A percentile compares a stretch with the other conserved stretches of the same genome.
Evolutionary conservation across 2,329 filamentous ascomycete species (phyloP).

Genomic region (Diaporthe australafricana): DNA sequence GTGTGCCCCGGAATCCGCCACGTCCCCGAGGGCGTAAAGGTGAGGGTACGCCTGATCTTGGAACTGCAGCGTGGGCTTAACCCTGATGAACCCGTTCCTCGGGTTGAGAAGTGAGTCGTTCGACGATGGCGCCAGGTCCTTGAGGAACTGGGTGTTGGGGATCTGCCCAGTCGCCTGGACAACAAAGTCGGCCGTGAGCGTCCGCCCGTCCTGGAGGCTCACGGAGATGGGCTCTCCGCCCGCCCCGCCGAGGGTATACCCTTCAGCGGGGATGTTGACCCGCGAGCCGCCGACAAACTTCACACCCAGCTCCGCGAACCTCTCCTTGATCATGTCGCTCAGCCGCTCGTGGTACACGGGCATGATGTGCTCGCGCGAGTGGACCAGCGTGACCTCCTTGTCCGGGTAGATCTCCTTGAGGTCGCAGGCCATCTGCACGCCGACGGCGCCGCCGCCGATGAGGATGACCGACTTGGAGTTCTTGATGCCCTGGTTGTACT

Average conservation of each 20-base stretch:
- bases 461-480: slow-evolving; percentile 46
- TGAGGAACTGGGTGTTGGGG: slow-evolving; percentile 56
- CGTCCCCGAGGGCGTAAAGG: slow-evolving; percentile 65
- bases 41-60: slow-evolving; percentile 47
- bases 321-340: slow-evolving; percentile 50
- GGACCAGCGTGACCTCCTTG: slow-evolving; percentile 59
- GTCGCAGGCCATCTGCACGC: slow-evolving; percentile 62
- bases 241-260: slow-evolving; percentile 40
- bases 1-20: slow-evolving; percentile 56
- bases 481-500: slow-evolving; percentile 49
- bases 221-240: slow-evolving; percentile 41
- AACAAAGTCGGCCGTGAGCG: slow-evolving; percentile 53
- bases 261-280: slow-evolving; percentile 43
- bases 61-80: slow-evolving; percentile 61
- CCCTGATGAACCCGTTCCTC: slow-evolving; percentile 50
- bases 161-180: slow-evolving; percentile 62
- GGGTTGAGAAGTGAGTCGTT: slow-evolving; percentile 43
- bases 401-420: slow-evolving; percentile 58
- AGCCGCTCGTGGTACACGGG: slow-evolving; percentile 54
- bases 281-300: slow-evolving; percentile 44
- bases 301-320: slow-evolving; percentile 53
- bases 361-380: slow-evolving; percentile 59
- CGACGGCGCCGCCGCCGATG: slow-evolving; percentile 61
- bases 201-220: slow-evolving; percentile 47
- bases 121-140: slow-evolving; percentile 42